Evolutionary conservation across 768 basidiomycete genomes (phyloP).

Genomic region (Leccinum ochraceum): DNA sequence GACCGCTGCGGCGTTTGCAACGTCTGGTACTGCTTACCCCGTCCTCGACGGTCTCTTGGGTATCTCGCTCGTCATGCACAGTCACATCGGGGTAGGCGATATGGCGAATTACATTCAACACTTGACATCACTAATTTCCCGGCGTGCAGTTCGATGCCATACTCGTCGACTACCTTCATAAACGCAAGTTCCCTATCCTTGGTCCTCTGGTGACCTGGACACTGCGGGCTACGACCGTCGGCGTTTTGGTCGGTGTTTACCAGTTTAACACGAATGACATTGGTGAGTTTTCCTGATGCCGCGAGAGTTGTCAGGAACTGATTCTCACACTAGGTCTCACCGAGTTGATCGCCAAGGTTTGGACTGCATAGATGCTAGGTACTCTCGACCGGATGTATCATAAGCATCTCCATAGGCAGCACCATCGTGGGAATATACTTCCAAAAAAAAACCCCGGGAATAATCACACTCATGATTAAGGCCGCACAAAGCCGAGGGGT

Average conservation of each 20-base stretch:
- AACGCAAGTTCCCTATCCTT: conserved; percentile 88
- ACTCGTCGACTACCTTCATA: conserved; percentile 88
- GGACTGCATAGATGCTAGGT: conserved; percentile 62
- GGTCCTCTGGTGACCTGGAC: conserved; percentile 74
- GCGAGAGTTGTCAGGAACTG: background rate
- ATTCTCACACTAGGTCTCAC: conserved; percentile 63
- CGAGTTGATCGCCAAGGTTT: conserved; percentile 79
- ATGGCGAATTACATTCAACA: background rate
- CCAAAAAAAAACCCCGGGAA: background rate
- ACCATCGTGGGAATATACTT: background rate
- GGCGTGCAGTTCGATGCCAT: conserved; percentile 64
- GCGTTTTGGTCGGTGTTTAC: conserved; percentile 86
- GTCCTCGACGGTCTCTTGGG: conserved; percentile 89
- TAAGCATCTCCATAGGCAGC: background rate
- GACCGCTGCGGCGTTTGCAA: conserved; percentile 83
- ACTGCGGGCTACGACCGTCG: conserved; percentile 75
- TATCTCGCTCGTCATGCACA: conserved; percentile 87
- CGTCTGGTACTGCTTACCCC: conserved; percentile 74
- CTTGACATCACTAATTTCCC: background rate
- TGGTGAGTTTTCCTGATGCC: conserved; percentile 54
- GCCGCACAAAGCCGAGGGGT: background rate
- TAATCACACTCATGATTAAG: background rate
- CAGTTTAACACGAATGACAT: conserved; percentile 99
- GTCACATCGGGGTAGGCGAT: conserved; percentile 82
- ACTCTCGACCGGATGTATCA: background rate